Conservation (phyloP, 345 rosid species). For the Citrus trifoliata region DNA sequence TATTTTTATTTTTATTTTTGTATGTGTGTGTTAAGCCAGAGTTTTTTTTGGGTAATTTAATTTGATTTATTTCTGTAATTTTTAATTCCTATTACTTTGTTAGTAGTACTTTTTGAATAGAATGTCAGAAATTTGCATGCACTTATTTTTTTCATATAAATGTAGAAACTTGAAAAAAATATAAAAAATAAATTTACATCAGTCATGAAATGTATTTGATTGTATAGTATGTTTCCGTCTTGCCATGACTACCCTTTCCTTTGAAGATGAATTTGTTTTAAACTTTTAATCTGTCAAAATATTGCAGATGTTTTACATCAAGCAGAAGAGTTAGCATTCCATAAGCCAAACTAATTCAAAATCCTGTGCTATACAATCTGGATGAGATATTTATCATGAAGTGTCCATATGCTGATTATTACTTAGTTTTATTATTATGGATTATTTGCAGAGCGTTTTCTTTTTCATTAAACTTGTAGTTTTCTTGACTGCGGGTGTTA, state of each 20-base stretch:
- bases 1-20: not conserved
- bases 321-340: not conserved
- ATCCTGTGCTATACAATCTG: not conserved
- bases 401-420: not conserved
- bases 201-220: not conserved
- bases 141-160: not conserved
- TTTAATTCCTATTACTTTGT: not conserved
- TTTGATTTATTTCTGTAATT: not conserved
- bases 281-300: not conserved
- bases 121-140: not conserved
- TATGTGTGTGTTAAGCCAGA: not conserved
- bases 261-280: not conserved
- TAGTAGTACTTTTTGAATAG: not conserved
- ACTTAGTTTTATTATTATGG: not conserved
- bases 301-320: not conserved
- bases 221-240: not conserved
- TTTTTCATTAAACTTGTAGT: not conserved
- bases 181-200: not conserved
- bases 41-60: not conserved
- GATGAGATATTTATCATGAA: not conserved
- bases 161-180: not conserved
- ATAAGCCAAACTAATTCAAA: not conserved
- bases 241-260: not conserved
- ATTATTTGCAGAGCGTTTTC: not conserved
- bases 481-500: constrained; percentile 5